A percentile compares a stretch with the other conserved stretches of the same genome.
These are phyloP conservation scores for Mallotus japonicus DNA, from an alignment of 441 rosid species.

Conservation along the genomic window DNA sequence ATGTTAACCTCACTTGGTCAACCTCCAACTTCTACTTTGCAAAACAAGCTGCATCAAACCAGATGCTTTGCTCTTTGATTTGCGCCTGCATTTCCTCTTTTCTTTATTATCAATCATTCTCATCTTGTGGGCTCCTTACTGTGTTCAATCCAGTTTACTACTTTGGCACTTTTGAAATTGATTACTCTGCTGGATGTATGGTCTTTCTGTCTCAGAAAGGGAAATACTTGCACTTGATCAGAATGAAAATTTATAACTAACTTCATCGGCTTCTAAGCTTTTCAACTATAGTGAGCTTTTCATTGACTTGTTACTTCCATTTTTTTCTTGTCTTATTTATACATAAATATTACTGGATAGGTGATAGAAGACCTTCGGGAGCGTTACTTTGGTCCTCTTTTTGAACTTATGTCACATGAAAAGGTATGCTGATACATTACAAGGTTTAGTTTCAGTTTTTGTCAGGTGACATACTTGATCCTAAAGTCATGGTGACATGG, in stretches of 20 bases:
- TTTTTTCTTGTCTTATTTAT: conserved; percentile 12
- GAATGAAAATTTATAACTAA: neutral
- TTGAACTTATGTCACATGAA: conserved; percentile 79
- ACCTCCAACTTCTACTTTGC: neutral
- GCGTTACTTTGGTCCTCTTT: conserved; percentile 86
- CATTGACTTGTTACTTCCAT: neutral
- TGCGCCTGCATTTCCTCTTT: neutral
- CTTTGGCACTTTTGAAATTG: too few species aligned
- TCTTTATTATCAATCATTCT: neutral
- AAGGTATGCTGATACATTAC: conserved; percentile 41
- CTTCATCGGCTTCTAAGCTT: neutral
- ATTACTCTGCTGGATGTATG: too few species aligned
- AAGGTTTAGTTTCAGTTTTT: conserved; percentile 12
- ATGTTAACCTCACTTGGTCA: neutral
- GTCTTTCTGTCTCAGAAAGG: too few species aligned
- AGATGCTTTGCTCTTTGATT: neutral
- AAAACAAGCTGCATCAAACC: neutral
- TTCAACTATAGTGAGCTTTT: neutral
- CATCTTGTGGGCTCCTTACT: neutral
- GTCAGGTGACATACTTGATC: neutral
- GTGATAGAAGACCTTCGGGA: conserved; percentile 79
- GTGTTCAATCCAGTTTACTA: too few species aligned
- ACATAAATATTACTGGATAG: conserved; percentile 35
- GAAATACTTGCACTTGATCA: too few species aligned
- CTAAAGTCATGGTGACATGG: neutral